Evolutionary conservation across 495 filamentous ascomycete species (phyloP).

Genomic region (Neurospora africana): DNA sequence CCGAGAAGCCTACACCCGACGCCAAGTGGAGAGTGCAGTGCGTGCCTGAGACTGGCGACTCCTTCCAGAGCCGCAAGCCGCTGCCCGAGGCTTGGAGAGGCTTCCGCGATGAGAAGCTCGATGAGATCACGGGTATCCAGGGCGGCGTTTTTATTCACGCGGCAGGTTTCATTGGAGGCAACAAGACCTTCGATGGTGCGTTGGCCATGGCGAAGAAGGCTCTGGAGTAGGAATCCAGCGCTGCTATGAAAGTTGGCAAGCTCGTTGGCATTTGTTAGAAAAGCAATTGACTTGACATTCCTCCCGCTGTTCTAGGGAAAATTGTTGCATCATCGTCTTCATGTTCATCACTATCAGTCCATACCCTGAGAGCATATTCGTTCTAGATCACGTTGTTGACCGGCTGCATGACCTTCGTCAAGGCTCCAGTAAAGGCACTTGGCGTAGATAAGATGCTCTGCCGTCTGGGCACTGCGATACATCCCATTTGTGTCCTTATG

Average conservation of each 20-base stretch:
- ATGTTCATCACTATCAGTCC: background rate
- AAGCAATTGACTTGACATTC: background rate
- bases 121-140: constrained; percentile 56
- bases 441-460: background rate
- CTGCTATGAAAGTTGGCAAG: background rate
- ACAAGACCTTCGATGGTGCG: constrained; percentile 82
- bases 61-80: constrained; percentile 81
- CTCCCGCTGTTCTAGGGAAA: background rate
- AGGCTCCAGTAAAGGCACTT: background rate
- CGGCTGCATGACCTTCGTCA: background rate
- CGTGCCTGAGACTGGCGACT: constrained; percentile 67
- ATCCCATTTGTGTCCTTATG: background rate
- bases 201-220: constrained; percentile 76
- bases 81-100: constrained; percentile 88
- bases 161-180: constrained; percentile 90
- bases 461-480: background rate
- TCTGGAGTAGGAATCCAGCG: constrained; percentile 9
- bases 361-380: background rate
- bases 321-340: background rate
- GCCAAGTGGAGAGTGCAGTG: constrained; percentile 88
- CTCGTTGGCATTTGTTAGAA: background rate
- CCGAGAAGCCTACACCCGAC: constrained; percentile 58
- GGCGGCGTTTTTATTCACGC: constrained; percentile 91
- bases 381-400: background rate
- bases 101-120: constrained; percentile 72